Evolutionary conservation across 768 basidiomycete species (phyloP).

Genomic region (Termitomyces bulborhizus): DNA sequence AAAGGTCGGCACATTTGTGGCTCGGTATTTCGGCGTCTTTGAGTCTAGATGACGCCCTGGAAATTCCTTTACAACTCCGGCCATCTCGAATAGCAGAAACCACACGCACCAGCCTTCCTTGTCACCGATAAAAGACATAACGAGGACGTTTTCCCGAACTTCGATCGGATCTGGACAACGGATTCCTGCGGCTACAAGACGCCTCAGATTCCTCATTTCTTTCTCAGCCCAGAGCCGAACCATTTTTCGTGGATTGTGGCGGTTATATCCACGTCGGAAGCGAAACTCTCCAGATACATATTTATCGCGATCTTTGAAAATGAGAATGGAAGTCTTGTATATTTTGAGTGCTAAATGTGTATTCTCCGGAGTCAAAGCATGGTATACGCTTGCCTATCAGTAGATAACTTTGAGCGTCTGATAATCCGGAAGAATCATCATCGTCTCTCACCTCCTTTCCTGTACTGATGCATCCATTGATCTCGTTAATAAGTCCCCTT

Average conservation of each 20-base stretch:
- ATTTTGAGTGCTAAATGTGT: constrained; percentile 89
- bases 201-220: constrained; percentile 93
- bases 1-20: constrained; percentile 51
- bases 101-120: constrained; percentile 68
- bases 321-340: constrained; percentile 96
- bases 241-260: constrained; percentile 96
- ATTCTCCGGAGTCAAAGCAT: constrained; percentile 55
- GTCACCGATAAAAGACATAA: constrained; percentile 90
- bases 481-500: constrained; percentile 77
- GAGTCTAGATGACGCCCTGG: constrained; percentile 86
- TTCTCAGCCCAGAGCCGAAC: constrained; percentile 98
- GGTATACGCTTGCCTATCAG: constrained; percentile 91
- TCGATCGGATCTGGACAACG: constrained; percentile 86
- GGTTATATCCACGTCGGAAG: constrained; percentile 87
- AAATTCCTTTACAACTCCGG: not conserved
- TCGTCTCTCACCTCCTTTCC: constrained; percentile 80
- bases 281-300: constrained; percentile 95
- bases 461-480: constrained; percentile 95
- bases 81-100: not conserved
- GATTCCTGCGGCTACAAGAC: constrained; percentile 78
- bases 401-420: not conserved
- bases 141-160: constrained; percentile 93
- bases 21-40: constrained; percentile 71
- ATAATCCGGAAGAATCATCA: not conserved
- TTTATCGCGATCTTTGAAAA: constrained; percentile 96